Conservation (phyloP, 2,329 filamentous ascomycete species). For the Colletotrichum caudatum region DNA sequence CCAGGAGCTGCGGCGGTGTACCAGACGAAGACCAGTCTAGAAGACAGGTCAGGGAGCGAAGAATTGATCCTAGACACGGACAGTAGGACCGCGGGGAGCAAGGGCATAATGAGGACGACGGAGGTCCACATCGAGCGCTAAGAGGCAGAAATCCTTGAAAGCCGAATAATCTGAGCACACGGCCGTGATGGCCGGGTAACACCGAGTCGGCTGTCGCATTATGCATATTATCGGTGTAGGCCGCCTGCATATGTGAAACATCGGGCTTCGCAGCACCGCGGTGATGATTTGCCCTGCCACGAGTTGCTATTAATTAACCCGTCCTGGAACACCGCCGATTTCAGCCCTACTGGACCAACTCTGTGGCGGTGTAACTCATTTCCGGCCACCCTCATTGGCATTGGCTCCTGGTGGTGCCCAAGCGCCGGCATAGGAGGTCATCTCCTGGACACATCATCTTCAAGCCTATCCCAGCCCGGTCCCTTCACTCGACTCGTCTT, state of each 20-base stretch:
- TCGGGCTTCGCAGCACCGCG: background rate
- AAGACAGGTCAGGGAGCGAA: conserved; percentile 31
- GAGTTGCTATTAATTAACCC: conserved; percentile 8
- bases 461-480: background rate
- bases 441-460: background rate
- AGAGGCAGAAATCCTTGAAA: background rate
- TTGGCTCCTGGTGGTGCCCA: background rate
- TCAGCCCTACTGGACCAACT: background rate
- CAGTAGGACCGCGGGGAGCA: background rate
- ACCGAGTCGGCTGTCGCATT: too few species aligned
- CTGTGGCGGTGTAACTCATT: background rate
- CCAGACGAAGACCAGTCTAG: conserved; percentile 19
- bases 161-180: background rate
- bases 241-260: background rate
- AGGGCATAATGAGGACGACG: conserved; percentile 38
- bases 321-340: background rate
- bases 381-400: too few species aligned
- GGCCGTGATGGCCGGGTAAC: background rate
- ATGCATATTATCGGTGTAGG: background rate
- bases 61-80: conserved; percentile 20
- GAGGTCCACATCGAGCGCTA: conserved; percentile 26
- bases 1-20: conserved; percentile 16
- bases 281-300: background rate
- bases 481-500: too few species aligned
- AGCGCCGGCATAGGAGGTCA: background rate